phyloP scores from a whole-genome alignment of 2,329 filamentous ascomycete genomes.

The Sclerotinia minor region DNA sequence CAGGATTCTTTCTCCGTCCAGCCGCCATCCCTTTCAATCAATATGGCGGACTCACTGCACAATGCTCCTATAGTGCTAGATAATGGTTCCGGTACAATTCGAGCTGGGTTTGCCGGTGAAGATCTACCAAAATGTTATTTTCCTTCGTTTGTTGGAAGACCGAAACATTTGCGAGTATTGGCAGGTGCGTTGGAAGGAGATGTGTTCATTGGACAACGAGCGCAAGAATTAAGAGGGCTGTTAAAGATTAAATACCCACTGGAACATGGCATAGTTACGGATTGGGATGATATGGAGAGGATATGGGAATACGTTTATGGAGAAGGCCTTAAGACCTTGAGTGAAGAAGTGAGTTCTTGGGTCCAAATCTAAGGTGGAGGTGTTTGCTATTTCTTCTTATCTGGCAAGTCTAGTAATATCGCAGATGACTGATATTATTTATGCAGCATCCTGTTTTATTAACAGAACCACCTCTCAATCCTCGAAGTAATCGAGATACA shows the following conservation, averaged over 20 bases:
- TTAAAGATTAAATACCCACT: constrained; percentile 95
- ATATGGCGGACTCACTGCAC: constrained; percentile 73
- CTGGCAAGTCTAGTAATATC: neutral
- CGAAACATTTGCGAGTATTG: constrained; percentile 91
- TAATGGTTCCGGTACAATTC: constrained; percentile 97
- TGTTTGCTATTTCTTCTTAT: constrained; percentile 8
- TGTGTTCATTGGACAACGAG: constrained; percentile 90
- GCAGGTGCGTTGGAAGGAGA: constrained; percentile 97
- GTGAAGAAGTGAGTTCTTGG: constrained; percentile 73
- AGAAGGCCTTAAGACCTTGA: constrained; percentile 92
- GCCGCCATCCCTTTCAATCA: neutral
- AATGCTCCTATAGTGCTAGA: constrained; percentile 98
- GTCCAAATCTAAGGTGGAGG: constrained; percentile 4
- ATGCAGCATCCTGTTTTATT: constrained; percentile 85
- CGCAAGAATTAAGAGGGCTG: constrained; percentile 83
- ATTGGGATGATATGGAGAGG: constrained; percentile 99
- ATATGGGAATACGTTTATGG: constrained; percentile 99
- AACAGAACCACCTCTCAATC: constrained; percentile 94
- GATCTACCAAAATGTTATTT: constrained; percentile 97
- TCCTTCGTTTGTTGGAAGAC: constrained; percentile 92
- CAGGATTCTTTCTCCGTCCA: neutral
- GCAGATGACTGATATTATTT: constrained; percentile 21
- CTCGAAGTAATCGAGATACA: constrained; percentile 90
- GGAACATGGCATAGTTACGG: constrained; percentile 96
- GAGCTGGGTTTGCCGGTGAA: constrained; percentile 94